Percentiles rank a stretch among this genome's conserved stretches.
These are phyloP conservation scores for Saccharomycopsis hybrid DNA, from an alignment of 1,139 yeast species.

Conservation along the genomic window DNA sequence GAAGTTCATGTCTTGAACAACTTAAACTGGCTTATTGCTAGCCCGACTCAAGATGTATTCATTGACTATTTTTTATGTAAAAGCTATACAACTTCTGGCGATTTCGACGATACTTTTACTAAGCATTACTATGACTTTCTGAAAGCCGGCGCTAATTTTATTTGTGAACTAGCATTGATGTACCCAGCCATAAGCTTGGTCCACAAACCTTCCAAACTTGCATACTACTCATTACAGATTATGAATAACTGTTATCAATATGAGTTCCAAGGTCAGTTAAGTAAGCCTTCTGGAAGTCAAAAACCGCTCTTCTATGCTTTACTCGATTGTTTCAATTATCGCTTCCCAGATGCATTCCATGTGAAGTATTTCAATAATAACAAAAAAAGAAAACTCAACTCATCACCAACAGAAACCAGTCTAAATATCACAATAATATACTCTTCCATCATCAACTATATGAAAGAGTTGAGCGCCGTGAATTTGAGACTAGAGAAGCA, in stretches of 20 bases:
- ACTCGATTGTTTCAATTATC: constrained; percentile 9
- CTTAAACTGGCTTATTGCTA: constrained; percentile 14
- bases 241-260: constrained; percentile 13
- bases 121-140: constrained; percentile 9
- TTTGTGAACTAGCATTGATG: constrained; percentile 15
- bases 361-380: constrained; percentile 10
- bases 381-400: neutral
- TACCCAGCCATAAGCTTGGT: constrained; percentile 12
- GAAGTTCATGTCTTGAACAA: constrained; percentile 18
- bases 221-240: constrained; percentile 6
- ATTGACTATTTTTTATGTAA: constrained; percentile 19
- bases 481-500: too few species aligned
- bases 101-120: neutral
- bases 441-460: constrained; percentile 8
- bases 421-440: constrained; percentile 5
- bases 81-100: neutral
- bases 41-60: constrained; percentile 17
- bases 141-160: constrained; percentile 14
- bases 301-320: constrained; percentile 6
- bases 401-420: neutral
- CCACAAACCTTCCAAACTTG: constrained; percentile 12
- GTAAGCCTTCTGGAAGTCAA: constrained; percentile 2
- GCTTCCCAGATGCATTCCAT: constrained; percentile 14
- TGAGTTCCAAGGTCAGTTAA: constrained; percentile 7
- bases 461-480: neutral